Evolutionary conservation across 2,329 filamentous ascomycete genomes (phyloP).

Genomic region (Hymenoscyphus albidus): DNA sequence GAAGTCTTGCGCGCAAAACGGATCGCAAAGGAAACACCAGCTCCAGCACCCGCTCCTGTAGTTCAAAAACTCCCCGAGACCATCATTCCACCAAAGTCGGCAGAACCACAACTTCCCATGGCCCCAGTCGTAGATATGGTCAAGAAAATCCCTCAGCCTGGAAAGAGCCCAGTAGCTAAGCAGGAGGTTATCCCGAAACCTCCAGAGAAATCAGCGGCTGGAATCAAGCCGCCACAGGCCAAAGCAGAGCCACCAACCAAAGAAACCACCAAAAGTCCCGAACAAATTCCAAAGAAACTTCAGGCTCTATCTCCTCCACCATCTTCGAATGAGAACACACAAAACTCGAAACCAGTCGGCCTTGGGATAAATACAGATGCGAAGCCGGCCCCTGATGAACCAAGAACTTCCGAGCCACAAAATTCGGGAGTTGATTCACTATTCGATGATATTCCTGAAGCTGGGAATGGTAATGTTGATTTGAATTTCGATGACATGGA

Average conservation of each 20-base stretch:
- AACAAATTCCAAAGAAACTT: constrained; percentile 13
- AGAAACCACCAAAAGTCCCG: constrained; percentile 8
- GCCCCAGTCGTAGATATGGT: not conserved
- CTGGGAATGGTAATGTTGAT: constrained; percentile 18
- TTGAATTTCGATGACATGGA: constrained; percentile 32
- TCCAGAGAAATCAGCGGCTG: constrained; percentile 14
- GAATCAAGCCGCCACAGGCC: constrained; percentile 4
- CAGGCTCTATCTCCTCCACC: constrained; percentile 24
- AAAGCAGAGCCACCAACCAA: constrained; percentile 17
- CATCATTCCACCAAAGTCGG: not conserved
- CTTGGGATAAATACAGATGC: constrained; percentile 28
- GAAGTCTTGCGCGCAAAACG: constrained; percentile 36
- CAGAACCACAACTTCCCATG: not conserved
- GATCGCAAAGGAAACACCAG: constrained; percentile 30
- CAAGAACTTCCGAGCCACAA: constrained; percentile 19
- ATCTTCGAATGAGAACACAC: constrained; percentile 16
- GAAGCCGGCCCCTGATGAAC: constrained; percentile 12
- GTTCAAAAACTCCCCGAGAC: constrained; percentile 13
- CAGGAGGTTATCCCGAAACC: constrained; percentile 19
- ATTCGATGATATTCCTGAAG: constrained; percentile 27
- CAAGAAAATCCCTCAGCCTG: not conserved
- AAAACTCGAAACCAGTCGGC: constrained; percentile 22
- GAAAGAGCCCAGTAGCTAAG: constrained; percentile 18
- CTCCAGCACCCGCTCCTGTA: constrained; percentile 8
- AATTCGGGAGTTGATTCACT: constrained; percentile 31